These are phyloP conservation scores for Oryza officinalis DNA, from an alignment of 176 grass and related monocot species.

Conservation along the genomic window DNA sequence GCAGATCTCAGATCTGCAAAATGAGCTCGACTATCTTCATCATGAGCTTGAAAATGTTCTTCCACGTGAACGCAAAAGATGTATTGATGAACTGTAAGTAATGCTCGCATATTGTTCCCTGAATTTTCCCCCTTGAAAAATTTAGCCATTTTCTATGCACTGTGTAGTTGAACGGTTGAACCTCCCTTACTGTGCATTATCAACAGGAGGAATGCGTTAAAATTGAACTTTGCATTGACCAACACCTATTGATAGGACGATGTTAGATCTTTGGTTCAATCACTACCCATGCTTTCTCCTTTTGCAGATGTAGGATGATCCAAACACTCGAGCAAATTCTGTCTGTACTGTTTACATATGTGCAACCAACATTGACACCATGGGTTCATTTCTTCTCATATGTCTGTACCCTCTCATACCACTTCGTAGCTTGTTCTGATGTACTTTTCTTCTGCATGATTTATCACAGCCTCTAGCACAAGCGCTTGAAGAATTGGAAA, in stretches of 20 bases:
- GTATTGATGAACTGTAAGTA: slow-evolving; percentile 70
- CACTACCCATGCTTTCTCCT: neutral
- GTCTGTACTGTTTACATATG: slow-evolving; percentile 54
- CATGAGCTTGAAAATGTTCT: slow-evolving; percentile 80
- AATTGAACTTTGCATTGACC: neutral
- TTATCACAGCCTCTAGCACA: slow-evolving; percentile 56
- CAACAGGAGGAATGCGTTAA: neutral
- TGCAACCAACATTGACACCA: slow-evolving; percentile 71
- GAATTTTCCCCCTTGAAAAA: neutral
- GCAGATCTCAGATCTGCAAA: slow-evolving; percentile 67
- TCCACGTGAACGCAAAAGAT: slow-evolving; percentile 81
- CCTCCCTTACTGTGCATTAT: neutral
- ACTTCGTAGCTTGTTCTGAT: neutral
- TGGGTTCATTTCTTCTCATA: slow-evolving; percentile 61
- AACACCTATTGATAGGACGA: slow-evolving; percentile 6
- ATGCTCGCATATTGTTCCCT: neutral
- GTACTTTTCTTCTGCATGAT: neutral
- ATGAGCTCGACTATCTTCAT: slow-evolving; percentile 69
- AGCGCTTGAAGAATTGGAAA: slow-evolving; percentile 82
- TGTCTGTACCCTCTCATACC: neutral
- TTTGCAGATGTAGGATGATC: slow-evolving; percentile 76
- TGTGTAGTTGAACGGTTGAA: neutral
- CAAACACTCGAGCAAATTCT: slow-evolving; percentile 78
- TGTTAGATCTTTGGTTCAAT: slow-evolving; percentile 3
- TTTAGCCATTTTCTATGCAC: slow-evolving; percentile 17